phyloP scores from a whole-genome alignment of 2,329 filamentous ascomycete species.

The Aureobasidium pullulans region DNA sequence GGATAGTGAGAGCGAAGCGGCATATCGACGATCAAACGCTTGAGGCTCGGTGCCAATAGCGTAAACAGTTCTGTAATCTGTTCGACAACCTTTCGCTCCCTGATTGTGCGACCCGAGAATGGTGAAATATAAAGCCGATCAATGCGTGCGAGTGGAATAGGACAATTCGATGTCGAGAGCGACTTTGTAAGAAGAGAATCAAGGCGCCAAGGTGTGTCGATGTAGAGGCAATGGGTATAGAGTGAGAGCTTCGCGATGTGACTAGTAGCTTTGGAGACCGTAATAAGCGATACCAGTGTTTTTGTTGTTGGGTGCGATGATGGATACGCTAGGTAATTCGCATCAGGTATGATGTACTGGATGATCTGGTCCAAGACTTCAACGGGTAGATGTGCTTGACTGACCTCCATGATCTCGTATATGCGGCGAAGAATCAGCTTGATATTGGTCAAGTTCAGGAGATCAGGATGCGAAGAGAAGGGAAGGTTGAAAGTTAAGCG shows the following conservation, averaged over 20 bases:
- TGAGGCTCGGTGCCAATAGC: neutral
- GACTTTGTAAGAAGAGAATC: neutral
- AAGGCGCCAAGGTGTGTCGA: neutral
- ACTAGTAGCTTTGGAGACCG: neutral
- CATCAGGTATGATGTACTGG: neutral
- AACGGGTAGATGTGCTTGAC: neutral
- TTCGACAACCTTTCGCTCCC: neutral
- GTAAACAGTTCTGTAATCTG: neutral
- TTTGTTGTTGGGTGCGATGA: neutral
- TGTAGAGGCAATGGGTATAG: neutral
- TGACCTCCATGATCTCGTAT: neutral
- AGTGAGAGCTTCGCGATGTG: neutral
- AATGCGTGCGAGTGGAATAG: neutral
- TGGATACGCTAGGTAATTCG: neutral
- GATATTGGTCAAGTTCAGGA: neutral
- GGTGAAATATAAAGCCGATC: neutral
- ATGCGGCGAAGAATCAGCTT: no score
- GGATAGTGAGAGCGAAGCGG: constrained; percentile 1
- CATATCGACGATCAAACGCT: neutral
- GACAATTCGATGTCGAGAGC: neutral
- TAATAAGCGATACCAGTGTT: neutral
- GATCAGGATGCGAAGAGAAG: no score
- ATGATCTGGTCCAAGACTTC: neutral
- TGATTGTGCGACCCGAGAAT: neutral
- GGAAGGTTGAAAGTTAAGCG: no score